Evolutionary conservation across 192 early-diverging fungal genomes (phyloP).

Genomic region (Umbelopsis vinacea): DNA sequence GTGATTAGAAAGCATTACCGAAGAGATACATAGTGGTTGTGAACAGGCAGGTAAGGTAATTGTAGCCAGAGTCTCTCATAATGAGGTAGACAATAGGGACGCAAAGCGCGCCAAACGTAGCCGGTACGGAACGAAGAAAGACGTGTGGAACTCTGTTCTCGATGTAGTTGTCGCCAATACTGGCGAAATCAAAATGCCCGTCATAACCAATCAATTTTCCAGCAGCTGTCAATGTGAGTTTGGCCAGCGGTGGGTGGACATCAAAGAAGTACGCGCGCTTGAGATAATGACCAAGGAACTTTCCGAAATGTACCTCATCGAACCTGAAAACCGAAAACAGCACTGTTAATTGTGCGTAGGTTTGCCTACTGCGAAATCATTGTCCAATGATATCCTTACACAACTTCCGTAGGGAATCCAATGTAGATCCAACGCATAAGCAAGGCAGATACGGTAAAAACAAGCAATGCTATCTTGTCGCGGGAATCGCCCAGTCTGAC

Average conservation of each 20-base stretch:
- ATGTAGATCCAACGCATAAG: conserved; percentile 73
- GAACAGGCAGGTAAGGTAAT: conserved; percentile 70
- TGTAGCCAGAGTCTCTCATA: conserved; percentile 87
- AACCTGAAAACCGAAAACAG: conserved; percentile 57
- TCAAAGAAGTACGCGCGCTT: conserved; percentile 93
- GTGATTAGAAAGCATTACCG: conserved; percentile 52
- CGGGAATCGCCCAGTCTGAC: not conserved
- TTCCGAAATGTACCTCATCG: conserved; percentile 99
- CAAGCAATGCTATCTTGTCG: conserved; percentile 25
- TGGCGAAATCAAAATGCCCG: conserved; percentile 93
- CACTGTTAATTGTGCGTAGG: not conserved
- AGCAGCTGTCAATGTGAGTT: conserved; percentile 83
- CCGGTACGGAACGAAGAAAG: conserved; percentile 78
- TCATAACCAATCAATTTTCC: conserved; percentile 91
- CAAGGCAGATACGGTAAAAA: conserved; percentile 53
- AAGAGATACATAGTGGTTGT: conserved; percentile 82
- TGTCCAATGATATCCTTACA: conserved; percentile 48
- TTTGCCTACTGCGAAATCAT: not conserved
- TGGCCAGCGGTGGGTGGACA: conserved; percentile 96
- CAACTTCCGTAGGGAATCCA: conserved; percentile 72
- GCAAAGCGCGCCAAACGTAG: conserved; percentile 76
- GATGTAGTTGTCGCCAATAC: conserved; percentile 92
- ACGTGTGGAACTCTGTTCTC: conserved; percentile 90
- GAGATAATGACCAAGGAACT: conserved; percentile 95
- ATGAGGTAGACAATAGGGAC: conserved; percentile 82